phyloP scores from a whole-genome alignment of 2,329 filamentous ascomycete genomes.

The Paracorniculantispora psalliotae region DNA sequence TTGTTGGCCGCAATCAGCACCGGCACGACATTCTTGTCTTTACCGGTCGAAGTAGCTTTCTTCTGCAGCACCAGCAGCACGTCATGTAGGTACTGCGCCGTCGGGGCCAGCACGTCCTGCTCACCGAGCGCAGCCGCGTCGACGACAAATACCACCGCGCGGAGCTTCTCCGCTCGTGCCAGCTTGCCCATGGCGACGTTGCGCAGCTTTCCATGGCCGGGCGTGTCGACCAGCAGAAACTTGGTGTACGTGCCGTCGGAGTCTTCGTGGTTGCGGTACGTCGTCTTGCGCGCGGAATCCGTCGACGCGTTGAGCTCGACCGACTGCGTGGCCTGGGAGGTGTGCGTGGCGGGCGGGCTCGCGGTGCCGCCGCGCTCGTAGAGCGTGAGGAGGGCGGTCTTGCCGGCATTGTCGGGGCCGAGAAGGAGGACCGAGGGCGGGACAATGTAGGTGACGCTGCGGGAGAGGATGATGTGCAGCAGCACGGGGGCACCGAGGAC shows the following conservation, averaged over 20 bases:
- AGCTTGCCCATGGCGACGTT: conserved; percentile 57
- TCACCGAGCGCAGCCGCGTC: conserved; percentile 68
- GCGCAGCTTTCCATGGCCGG: conserved; percentile 91
- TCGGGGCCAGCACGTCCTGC: conserved; percentile 59
- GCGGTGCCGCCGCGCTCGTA: conserved; percentile 50
- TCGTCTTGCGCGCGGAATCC: conserved; percentile 36
- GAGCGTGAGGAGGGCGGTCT: conserved; percentile 81
- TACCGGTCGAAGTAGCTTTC: conserved; percentile 45
- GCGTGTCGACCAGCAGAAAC: conserved; percentile 80
- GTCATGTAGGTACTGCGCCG: conserved; percentile 84
- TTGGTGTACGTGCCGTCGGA: conserved; percentile 55
- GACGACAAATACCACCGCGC: conserved; percentile 80
- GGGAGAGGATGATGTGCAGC: conserved; percentile 71
- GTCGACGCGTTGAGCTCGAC: conserved; percentile 53
- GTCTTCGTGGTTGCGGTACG: conserved; percentile 53
- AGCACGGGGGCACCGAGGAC: conserved; percentile 69
- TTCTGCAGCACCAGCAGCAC: conserved; percentile 79
- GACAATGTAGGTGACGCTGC: conserved; percentile 56
- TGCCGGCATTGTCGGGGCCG: conserved; percentile 78
- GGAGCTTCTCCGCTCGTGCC: conserved; percentile 44
- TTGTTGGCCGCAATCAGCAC: conserved; percentile 92
- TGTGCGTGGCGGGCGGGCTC: conserved; percentile 44
- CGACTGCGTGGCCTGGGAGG: conserved; percentile 44
- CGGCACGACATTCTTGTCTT: conserved; percentile 47
- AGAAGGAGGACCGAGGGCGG: conserved; percentile 75